phyloP scores from a whole-genome alignment of 1,284 basidiomycete species.

The Apiotrichum brassicae region DNA sequence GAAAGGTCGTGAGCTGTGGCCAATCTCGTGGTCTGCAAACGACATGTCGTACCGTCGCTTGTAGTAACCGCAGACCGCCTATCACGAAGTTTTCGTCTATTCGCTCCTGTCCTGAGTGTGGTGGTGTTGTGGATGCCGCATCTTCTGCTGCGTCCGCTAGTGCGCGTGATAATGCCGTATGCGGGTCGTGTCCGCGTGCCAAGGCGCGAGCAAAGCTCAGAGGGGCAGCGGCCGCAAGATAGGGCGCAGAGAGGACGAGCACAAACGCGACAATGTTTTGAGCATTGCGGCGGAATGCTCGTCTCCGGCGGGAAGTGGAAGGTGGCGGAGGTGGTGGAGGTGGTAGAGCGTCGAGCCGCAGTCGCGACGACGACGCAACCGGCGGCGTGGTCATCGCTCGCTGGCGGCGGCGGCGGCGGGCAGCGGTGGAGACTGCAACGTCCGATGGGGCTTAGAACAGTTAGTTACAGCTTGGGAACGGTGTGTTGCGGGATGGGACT shows the following conservation, averaged over 20 bases:
- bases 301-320: background rate
- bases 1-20: background rate
- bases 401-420: background rate
- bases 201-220: background rate
- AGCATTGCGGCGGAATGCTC: background rate
- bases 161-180: background rate
- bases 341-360: background rate
- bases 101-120: background rate
- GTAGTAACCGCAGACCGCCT: background rate
- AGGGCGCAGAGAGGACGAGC: conserved; percentile 27
- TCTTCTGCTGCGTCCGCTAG: background rate
- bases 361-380: conserved; percentile 14
- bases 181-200: conserved; percentile 6
- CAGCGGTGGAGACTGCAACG: background rate
- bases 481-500: no score
- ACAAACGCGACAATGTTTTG: conserved; percentile 12
- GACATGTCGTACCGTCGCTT: background rate
- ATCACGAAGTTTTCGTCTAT: background rate
- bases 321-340: background rate
- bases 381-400: background rate
- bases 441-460: no score
- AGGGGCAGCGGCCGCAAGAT: conserved; percentile 20
- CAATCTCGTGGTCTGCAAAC: no score
- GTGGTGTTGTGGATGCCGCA: no score
- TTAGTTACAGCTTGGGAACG: no score